Evolutionary conservation across 108 stramenopile genomes (phyloP).

Genomic region (Phaeodactylum tricornutum): DNA sequence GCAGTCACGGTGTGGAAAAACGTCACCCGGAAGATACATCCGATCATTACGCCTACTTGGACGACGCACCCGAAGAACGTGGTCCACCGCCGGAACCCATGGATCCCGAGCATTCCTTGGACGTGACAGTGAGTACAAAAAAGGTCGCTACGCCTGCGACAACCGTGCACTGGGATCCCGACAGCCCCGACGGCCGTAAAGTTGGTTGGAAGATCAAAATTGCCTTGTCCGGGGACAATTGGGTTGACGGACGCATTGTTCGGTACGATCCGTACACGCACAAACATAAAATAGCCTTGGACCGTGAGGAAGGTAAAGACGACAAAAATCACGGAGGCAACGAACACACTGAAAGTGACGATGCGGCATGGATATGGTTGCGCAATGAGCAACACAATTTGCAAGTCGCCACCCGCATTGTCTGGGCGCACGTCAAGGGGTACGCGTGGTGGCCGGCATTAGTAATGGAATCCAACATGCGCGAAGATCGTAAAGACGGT

Average conservation of each 20-base stretch:
- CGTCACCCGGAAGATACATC: neutral
- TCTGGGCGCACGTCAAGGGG: slow-evolving; percentile 66
- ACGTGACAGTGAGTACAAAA: neutral
- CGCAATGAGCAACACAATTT: slow-evolving; percentile 32
- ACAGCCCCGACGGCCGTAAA: slow-evolving; percentile 17
- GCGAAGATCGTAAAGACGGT: too few species aligned
- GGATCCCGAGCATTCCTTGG: slow-evolving; percentile 8
- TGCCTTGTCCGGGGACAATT: slow-evolving; percentile 16
- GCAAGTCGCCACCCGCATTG: slow-evolving; percentile 34
- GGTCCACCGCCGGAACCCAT: slow-evolving; percentile 2
- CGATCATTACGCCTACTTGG: slow-evolving; percentile 1
- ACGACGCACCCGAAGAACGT: too few species aligned
- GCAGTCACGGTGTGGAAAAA: neutral
- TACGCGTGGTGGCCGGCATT: slow-evolving; percentile 75
- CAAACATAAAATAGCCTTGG: slow-evolving; percentile 47
- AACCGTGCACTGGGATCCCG: slow-evolving; percentile 55
- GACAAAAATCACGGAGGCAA: neutral
- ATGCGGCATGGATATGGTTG: slow-evolving; percentile 12
- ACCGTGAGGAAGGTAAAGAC: neutral
- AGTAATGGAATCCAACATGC: slow-evolving; percentile 47
- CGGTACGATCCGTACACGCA: slow-evolving; percentile 51
- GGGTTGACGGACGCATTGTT: slow-evolving; percentile 45
- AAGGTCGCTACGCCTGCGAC: slow-evolving; percentile 3
- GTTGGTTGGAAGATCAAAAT: slow-evolving; percentile 44
- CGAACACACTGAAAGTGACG: neutral